phyloP scores from a whole-genome alignment of 768 basidiomycete genomes.

The Epithele typhae region DNA sequence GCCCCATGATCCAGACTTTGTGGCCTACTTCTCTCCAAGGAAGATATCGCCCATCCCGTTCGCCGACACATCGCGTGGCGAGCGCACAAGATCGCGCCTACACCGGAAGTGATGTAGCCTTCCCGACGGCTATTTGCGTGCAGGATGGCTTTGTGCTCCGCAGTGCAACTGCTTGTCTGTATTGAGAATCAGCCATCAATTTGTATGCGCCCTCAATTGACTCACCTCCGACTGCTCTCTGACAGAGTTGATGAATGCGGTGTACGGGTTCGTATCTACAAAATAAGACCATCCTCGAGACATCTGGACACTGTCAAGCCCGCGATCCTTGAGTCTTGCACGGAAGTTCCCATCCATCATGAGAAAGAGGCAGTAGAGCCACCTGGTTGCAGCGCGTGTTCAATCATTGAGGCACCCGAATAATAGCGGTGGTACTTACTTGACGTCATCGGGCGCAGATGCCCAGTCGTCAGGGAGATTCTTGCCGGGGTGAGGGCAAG shows the following conservation, averaged over 20 bases:
- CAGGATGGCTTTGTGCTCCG: slow-evolving; percentile 12
- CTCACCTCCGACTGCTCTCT: slow-evolving; percentile 20
- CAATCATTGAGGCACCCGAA: too few relatives aligned
- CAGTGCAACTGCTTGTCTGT: not conserved
- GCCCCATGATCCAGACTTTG: too few relatives aligned
- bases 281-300: slow-evolving; percentile 24
- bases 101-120: slow-evolving; percentile 13
- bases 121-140: slow-evolving; percentile 1
- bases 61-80: slow-evolving; percentile 18
- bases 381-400: slow-evolving; percentile 16
- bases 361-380: slow-evolving; percentile 21
- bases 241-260: slow-evolving; percentile 9
- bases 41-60: slow-evolving; percentile 23
- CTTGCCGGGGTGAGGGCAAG: slow-evolving; percentile 18
- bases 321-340: slow-evolving; percentile 13
- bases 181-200: too few relatives aligned
- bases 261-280: slow-evolving; percentile 18
- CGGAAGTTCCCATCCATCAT: slow-evolving; percentile 28
- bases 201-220: too few relatives aligned
- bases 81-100: slow-evolving; percentile 16
- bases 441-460: slow-evolving; percentile 1
- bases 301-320: slow-evolving; percentile 1
- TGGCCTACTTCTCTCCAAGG: slow-evolving; percentile 20
- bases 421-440: too few relatives aligned
- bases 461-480: slow-evolving; percentile 21